Percentiles rank a stretch among this genome's conserved stretches.
phyloP scores from a whole-genome alignment of 2,329 filamentous ascomycete genomes.

The Trematosphaeria pertusa region DNA sequence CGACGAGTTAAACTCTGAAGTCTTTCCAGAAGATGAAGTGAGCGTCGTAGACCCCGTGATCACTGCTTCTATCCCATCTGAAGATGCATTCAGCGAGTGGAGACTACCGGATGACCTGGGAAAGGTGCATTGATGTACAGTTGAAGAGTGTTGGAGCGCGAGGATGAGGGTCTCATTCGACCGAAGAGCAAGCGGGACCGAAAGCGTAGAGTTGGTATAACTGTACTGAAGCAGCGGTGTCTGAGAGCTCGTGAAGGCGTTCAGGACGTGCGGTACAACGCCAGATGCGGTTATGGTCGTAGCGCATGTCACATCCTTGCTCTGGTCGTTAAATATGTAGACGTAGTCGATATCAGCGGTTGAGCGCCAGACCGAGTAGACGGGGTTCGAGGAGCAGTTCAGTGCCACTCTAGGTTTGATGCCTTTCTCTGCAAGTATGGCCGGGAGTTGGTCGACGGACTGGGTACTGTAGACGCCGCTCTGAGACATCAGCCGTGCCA shows the following conservation, averaged over 20 bases:
- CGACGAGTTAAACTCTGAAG: constrained; percentile 16
- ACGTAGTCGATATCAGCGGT: constrained; percentile 45
- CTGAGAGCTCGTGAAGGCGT: constrained; percentile 53
- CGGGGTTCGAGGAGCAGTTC: constrained; percentile 8
- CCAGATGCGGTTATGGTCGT: constrained; percentile 11
- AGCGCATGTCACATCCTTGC: constrained; percentile 7
- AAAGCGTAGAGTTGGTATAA: constrained; percentile 30
- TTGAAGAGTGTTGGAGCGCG: constrained; percentile 35
- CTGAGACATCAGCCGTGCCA: constrained; percentile 30
- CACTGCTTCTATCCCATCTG: constrained; percentile 5
- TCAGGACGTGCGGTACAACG: constrained; percentile 44
- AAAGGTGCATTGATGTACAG: constrained; percentile 14
- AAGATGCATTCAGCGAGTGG: constrained; percentile 1
- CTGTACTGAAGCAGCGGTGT: constrained; percentile 44
- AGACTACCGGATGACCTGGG: constrained; percentile 1
- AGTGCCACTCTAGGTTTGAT: constrained; percentile 37
- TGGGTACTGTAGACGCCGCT: constrained; percentile 46
- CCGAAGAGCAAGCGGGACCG: constrained; percentile 46
- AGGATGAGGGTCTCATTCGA: constrained; percentile 52
- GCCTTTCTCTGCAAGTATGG: constrained; percentile 36
- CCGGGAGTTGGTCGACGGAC: constrained; percentile 37
- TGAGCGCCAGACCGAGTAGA: constrained; percentile 47
- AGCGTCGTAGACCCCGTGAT: constrained; percentile 14
- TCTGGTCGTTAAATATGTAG: constrained; percentile 51
- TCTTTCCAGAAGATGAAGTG: constrained; percentile 16